phyloP scores from a whole-genome alignment of 179 eudicot species.

The Spinacia oleracea region DNA sequence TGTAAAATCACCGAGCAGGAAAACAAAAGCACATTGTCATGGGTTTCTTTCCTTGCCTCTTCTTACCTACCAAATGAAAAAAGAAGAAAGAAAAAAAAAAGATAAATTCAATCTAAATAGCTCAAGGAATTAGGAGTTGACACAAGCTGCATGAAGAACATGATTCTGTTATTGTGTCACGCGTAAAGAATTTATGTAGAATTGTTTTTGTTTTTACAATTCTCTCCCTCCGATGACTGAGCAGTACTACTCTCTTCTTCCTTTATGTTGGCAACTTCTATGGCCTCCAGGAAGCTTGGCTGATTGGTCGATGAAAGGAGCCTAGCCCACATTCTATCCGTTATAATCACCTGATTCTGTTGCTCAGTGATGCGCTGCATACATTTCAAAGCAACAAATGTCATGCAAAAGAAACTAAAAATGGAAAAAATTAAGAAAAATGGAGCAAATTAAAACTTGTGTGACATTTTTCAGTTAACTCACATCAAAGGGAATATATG shows the following conservation, averaged over 20 bases:
- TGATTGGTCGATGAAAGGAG: slow-evolving; percentile 51
- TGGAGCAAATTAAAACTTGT: background rate
- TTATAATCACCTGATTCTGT: slow-evolving; percentile 43
- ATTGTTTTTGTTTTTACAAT: slow-evolving; percentile 11
- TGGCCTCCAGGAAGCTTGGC: slow-evolving; percentile 42
- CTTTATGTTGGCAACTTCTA: slow-evolving; percentile 31
- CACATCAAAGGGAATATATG: slow-evolving; percentile 52
- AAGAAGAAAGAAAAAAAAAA: slow-evolving; percentile 8
- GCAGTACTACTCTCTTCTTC: slow-evolving; percentile 20
- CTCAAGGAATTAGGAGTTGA: slow-evolving; percentile 18
- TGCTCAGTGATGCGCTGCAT: slow-evolving; percentile 45
- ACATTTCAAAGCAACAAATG: background rate
- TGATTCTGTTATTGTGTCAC: background rate
- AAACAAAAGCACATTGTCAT: slow-evolving; percentile 19
- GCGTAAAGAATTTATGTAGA: slow-evolving; percentile 12
- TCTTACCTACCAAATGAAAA: slow-evolving; percentile 17
- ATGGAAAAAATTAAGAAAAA: background rate
- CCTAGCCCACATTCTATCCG: slow-evolving; percentile 55
- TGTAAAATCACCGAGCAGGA: slow-evolving; percentile 22
- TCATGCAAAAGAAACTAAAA: background rate
- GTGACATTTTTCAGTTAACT: slow-evolving; percentile 16
- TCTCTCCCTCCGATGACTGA: slow-evolving; percentile 17
- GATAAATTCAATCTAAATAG: slow-evolving; percentile 19
- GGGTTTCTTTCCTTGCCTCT: slow-evolving; percentile 21
- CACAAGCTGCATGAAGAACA: slow-evolving; percentile 7